These are phyloP conservation scores for Amanita thiersii DNA, from an alignment of 768 basidiomycete genomes.

Conservation along the genomic window DNA sequence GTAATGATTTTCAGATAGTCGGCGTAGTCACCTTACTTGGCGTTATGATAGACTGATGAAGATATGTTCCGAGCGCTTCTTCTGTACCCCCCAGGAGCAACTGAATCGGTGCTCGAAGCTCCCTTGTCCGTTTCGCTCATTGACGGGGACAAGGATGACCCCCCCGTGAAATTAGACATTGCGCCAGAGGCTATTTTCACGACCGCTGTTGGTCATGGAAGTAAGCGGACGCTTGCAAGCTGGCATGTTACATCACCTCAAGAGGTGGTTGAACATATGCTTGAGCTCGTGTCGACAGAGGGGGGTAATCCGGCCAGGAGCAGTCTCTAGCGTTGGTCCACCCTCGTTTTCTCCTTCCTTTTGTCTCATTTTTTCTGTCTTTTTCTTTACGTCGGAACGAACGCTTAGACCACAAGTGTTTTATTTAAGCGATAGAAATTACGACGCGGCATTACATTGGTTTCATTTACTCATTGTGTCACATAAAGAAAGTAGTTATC, in stretches of 20 bases:
- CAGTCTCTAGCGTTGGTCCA: not conserved
- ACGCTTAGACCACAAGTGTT: too few species aligned
- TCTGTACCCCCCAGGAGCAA: conserved; percentile 44
- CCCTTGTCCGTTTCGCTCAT: conserved; percentile 49
- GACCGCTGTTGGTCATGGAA: conserved; percentile 85
- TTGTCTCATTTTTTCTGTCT: too few species aligned
- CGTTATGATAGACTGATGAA: conserved; percentile 70
- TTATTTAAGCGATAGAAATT: too few species aligned
- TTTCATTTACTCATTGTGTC: too few species aligned
- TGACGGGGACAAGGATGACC: conserved; percentile 29
- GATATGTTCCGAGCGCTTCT: conserved; percentile 96
- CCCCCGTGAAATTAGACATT: conserved; percentile 55
- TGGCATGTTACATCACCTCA: conserved; percentile 90
- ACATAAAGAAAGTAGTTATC: too few species aligned
- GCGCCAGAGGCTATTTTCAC: conserved; percentile 74
- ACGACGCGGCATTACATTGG: too few species aligned
- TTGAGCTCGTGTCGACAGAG: conserved; percentile 37
- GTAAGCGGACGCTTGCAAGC: conserved; percentile 81
- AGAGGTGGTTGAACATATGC: conserved; percentile 79
- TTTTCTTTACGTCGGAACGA: too few species aligned
- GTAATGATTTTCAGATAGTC: not conserved
- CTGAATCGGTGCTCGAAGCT: conserved; percentile 43
- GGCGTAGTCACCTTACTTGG: not conserved
- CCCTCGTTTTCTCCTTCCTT: too few species aligned
- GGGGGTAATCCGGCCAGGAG: not conserved